Base-by-base conservation (phyloP, 352 stramenopile genomes). In the Globisporangium paddicum region DNA sequence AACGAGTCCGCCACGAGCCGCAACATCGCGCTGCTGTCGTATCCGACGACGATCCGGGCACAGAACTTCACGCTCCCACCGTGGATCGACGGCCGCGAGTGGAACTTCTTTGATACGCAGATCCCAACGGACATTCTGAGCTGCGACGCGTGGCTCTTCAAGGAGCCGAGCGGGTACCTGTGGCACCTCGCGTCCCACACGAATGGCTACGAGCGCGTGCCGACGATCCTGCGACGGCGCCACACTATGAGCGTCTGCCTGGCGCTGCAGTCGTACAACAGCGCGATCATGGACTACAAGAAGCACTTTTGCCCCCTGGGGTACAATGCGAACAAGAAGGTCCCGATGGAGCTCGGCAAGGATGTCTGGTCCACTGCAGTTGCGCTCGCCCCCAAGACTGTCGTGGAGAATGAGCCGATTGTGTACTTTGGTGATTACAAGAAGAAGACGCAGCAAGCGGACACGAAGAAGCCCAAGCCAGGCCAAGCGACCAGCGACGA, bases 171-270 rank as follows among this genome's bases (percentile, higher is more conserved):
- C 0, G 67, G 64, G 3, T 75, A 79, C 47, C 28, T 93, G 9
- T 95, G 85, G 85, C 60, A 87, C 50, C 64, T 90, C n/a, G 85
- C 85, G 9, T 82, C 69, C 0, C 69, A 86, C 45, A 95, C 82
- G 5, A 88, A 69, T 49, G 85, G 85, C 16, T 95, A 83, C 45
- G 85, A 95, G 64, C 74, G 71, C 38, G 77, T 91, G 0, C 82
- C 82, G 14, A 90, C 82, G 19, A 91, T 95, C 52, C 62, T 95
- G 49, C 79, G 85, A 30, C 80, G 82, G 21, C 80, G 85, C 16
- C 82, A 93, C 58, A 80, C 69, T 0, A 87, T 90, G 62, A 88
- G 81, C 38, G 76, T 95, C 3, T 86, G 75, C 28, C 66, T 90
- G 7, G 79, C 81, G 3, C 49, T 85, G 11, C 67, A 80, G 30